Evolutionary conservation across 2,329 filamentous ascomycete species (phyloP).

Genomic region (Sclerotinia spermophila): DNA sequence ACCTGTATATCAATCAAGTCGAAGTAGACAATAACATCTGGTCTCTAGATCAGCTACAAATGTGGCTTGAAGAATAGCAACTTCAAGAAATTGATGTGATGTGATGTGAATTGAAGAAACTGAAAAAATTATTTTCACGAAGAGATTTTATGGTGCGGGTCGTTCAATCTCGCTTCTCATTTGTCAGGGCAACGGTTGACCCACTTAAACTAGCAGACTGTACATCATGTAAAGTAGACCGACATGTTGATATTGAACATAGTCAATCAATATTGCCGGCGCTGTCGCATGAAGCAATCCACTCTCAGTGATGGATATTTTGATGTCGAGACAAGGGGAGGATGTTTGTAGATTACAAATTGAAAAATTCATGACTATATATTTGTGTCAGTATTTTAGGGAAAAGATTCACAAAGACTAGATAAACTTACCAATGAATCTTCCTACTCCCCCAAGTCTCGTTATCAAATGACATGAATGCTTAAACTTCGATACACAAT

Average conservation of each 20-base stretch:
- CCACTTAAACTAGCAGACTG: conserved; percentile 1
- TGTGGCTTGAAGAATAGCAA: not conserved
- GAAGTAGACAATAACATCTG: not conserved
- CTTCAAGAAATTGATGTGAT: not conserved
- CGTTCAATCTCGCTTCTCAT: conserved; percentile 6
- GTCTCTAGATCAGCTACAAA: not conserved
- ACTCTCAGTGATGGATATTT: not conserved
- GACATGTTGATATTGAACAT: not conserved
- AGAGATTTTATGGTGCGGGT: conserved; percentile 14
- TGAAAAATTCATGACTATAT: not conserved
- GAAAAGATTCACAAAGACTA: not conserved
- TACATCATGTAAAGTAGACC: not conserved
- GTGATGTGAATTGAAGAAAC: not conserved
- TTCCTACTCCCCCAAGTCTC: not conserved
- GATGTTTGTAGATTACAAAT: too few relatives aligned
- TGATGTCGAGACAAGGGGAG: accelerated
- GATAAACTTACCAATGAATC: not conserved
- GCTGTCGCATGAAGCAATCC: not conserved
- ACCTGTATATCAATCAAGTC: not conserved
- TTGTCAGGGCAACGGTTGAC: not conserved
- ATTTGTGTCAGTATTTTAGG: not conserved
- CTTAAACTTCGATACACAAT: not conserved
- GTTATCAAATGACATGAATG: not conserved
- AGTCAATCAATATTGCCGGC: not conserved
- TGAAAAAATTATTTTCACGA: not conserved